phyloP scores from a whole-genome alignment of 2,329 filamentous ascomycete genomes.

The Epichloe elymi region DNA sequence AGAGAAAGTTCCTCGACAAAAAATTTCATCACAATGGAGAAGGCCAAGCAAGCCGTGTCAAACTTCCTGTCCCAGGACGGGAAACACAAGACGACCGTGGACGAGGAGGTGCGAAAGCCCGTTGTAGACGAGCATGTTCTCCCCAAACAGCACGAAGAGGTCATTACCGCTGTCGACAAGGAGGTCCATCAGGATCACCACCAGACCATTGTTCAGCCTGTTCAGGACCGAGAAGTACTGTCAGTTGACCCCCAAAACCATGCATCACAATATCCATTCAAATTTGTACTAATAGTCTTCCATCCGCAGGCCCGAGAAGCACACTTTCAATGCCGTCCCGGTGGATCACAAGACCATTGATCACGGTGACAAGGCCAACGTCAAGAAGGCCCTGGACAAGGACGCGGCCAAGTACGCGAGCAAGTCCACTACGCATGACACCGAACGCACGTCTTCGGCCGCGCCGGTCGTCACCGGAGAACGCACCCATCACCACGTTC shows the following conservation, averaged over 20 bases:
- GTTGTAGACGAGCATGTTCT: slow-evolving; percentile 48
- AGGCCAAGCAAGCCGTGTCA: slow-evolving; percentile 48
- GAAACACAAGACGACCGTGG: slow-evolving; percentile 57
- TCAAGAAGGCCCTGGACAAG: slow-evolving; percentile 31
- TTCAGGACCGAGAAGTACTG: slow-evolving; percentile 26
- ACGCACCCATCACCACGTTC: slow-evolving; percentile 33
- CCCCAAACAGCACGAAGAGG: slow-evolving; percentile 47
- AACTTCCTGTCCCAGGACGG: slow-evolving; percentile 49
- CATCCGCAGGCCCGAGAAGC: slow-evolving; percentile 40
- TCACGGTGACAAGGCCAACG: slow-evolving; percentile 41
- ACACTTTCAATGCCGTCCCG: slow-evolving; percentile 42
- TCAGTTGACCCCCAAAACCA: slow-evolving; percentile 22
- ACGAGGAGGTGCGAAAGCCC: slow-evolving; percentile 48
- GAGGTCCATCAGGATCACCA: slow-evolving; percentile 63
- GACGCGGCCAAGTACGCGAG: slow-evolving; percentile 30
- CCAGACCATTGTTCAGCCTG: slow-evolving; percentile 55
- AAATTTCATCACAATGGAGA: slow-evolving; percentile 35
- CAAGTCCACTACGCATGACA: slow-evolving; percentile 15
- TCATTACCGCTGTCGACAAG: slow-evolving; percentile 49
- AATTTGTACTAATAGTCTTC: no score
- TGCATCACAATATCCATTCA: no score
- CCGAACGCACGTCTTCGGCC: slow-evolving; percentile 14
- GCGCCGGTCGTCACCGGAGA: slow-evolving; percentile 17
- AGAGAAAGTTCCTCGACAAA: no score
- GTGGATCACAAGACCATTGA: slow-evolving; percentile 49